Evolutionary conservation across 495 filamentous ascomycete species (phyloP).

Genomic region (Stereocaulon alpinum): DNA sequence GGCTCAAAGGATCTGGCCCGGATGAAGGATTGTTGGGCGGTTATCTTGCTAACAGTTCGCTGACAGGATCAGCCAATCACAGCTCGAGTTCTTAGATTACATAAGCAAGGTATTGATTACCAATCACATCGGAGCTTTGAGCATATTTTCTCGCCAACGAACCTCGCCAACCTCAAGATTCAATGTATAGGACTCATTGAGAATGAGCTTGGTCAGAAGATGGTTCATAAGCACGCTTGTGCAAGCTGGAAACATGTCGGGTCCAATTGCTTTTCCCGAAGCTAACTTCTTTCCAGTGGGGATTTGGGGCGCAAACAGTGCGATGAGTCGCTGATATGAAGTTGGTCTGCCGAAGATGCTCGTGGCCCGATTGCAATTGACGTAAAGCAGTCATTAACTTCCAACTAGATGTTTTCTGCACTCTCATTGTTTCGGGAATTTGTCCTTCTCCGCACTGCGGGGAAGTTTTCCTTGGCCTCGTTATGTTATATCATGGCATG

Average conservation of each 20-base stretch:
- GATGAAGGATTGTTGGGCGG: too few species aligned
- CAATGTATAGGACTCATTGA: too few species aligned
- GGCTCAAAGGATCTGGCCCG: too few species aligned
- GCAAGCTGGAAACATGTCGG: background rate
- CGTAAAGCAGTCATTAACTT: background rate
- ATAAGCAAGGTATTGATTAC: background rate
- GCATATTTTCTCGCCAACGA: too few species aligned
- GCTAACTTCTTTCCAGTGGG: background rate
- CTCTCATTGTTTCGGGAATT: background rate
- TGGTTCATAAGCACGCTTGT: too few species aligned
- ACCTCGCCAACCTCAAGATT: too few species aligned
- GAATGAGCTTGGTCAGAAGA: background rate
- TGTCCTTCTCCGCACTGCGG: conserved; percentile 8
- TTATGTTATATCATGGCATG: background rate
- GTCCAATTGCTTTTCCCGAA: background rate
- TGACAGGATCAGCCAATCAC: too few species aligned
- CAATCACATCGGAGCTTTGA: too few species aligned
- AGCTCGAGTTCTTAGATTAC: background rate
- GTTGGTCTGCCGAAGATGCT: background rate
- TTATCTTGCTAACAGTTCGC: too few species aligned
- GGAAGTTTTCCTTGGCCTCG: background rate
- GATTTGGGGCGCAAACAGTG: background rate
- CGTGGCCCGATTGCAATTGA: background rate
- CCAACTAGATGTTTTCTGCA: background rate
- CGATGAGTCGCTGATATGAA: background rate